Base-by-base conservation (phyloP, 2,329 filamentous ascomycete genomes). In the Onygenales sp. region DNA sequence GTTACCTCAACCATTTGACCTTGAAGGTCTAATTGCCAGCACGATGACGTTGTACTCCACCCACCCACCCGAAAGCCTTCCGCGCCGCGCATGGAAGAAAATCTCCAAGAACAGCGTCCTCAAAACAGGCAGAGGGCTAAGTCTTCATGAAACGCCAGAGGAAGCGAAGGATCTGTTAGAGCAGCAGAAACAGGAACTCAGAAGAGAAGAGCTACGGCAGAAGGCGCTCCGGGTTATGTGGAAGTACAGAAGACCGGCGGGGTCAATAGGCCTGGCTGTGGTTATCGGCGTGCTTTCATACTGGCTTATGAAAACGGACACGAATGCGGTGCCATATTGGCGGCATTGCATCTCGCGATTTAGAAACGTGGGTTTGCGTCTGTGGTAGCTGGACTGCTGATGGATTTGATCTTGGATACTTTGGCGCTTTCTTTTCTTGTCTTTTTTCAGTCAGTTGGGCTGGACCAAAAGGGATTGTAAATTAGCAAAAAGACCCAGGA, bases 91-190 rank as follows among this genome's bases (percentile, higher is more conserved):
- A 5, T 97, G 91, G 90, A 75, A 76, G 56, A 71, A 70, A 13
- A 85, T 98, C 55, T 90, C 90, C 2, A 67, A 69, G 6, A 80
- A 80, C 55, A 96, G 91, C 66, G 89, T 89, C 7, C 78, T 98
- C 51, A 96, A 95, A 69, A 95, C 91, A 1, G 87, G 87, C 0
- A 78, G 81, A 10, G 80, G 63, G 65, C 76, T 48, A 39, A 75
- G 80, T 47, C 67, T 75, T 5, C 67, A 68, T 32, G 82, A 89
- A 65, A 80, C 78, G 0, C 69, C 88, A 36, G 70, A 78, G 33
- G 80, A 92, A 42, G 92, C 89, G 2, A 75, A 83, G 57, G 67
- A 64, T 4, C 79, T 84, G 56, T 92, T 96, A 61, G 72, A 81
- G 41, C 77, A 77, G 58, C 92, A 97, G 66, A 82, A 83, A 3